These are phyloP conservation scores for Leishmania mexicana DNA, from an alignment of 208 protist species.

Conservation along the genomic window DNA sequence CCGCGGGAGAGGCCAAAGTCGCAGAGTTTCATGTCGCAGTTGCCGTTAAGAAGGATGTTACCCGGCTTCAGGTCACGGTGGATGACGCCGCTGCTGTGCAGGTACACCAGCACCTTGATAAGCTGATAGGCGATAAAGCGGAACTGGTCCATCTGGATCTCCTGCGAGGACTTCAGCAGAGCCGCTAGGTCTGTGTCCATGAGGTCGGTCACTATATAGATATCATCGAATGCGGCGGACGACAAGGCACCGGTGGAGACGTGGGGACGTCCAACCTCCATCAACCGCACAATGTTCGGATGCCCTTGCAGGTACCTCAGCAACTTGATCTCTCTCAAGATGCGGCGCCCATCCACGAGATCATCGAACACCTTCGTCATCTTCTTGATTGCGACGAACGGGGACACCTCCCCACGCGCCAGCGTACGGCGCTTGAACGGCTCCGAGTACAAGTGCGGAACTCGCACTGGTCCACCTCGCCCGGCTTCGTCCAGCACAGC, in stretches of 20 bases:
- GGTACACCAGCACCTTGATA: constrained; percentile 73
- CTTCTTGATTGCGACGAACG: constrained; percentile 97
- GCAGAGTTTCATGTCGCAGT: constrained; percentile 70
- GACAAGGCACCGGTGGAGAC: constrained; percentile 45
- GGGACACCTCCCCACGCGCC: constrained; percentile 21
- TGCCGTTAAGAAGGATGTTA: constrained; percentile 72
- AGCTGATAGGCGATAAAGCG: constrained; percentile 96
- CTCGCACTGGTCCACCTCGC: constrained; percentile 19
- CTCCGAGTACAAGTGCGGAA: constrained; percentile 38
- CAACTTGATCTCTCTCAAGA: constrained; percentile 93
- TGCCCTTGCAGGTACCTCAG: constrained; percentile 89
- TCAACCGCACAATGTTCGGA: constrained; percentile 85
- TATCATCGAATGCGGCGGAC: constrained; percentile 82
- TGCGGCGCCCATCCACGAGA: constrained; percentile 94
- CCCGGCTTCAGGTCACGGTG: constrained; percentile 86
- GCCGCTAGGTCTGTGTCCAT: constrained; percentile 96
- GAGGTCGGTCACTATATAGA: constrained; percentile 72
- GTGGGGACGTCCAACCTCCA: constrained; percentile 93
- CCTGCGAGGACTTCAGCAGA: constrained; percentile 91
- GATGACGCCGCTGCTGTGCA: constrained; percentile 71
- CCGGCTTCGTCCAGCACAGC: constrained; percentile 3
- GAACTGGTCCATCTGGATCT: constrained; percentile 93
- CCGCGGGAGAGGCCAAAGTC: constrained; percentile 81
- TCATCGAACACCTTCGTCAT: constrained; percentile 92
- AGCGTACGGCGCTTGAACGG: constrained; percentile 33